Base-by-base conservation (phyloP, 371 early-diverging fungal species). In the Rhizopus stolonifer region DNA sequence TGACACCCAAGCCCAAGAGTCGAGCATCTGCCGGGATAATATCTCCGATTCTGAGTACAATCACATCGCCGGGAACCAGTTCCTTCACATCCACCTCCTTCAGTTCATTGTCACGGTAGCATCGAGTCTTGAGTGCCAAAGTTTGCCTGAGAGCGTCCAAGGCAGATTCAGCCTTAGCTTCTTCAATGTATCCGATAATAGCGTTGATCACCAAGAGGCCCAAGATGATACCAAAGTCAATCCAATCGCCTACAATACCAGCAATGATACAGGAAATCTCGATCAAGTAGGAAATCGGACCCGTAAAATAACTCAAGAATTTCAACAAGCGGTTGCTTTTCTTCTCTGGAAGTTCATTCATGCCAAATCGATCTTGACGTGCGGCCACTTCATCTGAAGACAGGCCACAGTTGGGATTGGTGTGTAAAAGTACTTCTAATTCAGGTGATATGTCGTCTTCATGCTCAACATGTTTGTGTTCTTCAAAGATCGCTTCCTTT, bases 1-100 rank as follows among this genome's bases (percentile, higher is more conserved):
- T 82, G 42, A 85, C 86, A 42, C 84, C 89, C 42, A 92, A 67
- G 8, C 94, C 93, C 50, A 94, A 76, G 46, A 92, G 67, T 23
- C 85, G 79, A 44, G 77, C 85, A 59, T 95, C 96, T 24, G 95
- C 96, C 29, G 94, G 93, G 25, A 95, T 70, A 56, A 92, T 93
- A 67, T 94, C 93, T 43, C 96, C 96, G 39, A 92, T 72, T 24
- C 90, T 87, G 10, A 94, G 78, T 4, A 86, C 83, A 38, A 96
- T 81, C 24, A 94, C 67, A 60, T 96, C 95, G 42, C 94, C 94
- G 15, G 93, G 92, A 8, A 88, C 84, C 17, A 93, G 78, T 10
- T 79, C 72, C 36, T 69, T 65, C 9, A 92, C 83, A 23, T 89
- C 91, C 2, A 92, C 79, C 48, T 92, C 93, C 47, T 75, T 72